Evolutionary conservation across 2,329 filamentous ascomycete species (phyloP), one percentile per base, ranked within the genome.

Genomic region (Fusarium miscanthi): DNA sequence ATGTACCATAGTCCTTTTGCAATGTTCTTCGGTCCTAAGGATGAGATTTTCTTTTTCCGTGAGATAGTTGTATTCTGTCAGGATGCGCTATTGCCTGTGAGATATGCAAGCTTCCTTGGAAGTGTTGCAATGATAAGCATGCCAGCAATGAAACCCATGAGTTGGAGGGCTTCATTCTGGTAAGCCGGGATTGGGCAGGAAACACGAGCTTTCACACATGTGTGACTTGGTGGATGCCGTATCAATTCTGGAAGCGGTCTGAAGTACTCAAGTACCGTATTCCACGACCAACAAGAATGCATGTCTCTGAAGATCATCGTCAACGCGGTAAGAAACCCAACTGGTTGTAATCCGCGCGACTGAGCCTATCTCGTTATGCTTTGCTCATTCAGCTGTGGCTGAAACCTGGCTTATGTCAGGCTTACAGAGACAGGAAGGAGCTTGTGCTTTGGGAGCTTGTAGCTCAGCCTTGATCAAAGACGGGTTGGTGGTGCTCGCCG

Each of bases 161-260:
- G 45, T 62, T 61, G 56, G 67, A 57, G 63, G 67, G 52, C 60
- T 57, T 73, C 70, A 73, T 73, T 41, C 70, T 64, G 37, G 53
- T 23, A 37, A 48, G 58, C 53, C 37, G 42, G 65, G 70, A 73
- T 73, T 73, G 70, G 70, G 40, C 43, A 63, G 31, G 63, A 62
- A 43, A 56, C 43, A 52, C 42, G 35, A 60, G 53, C 23, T 56
- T 56, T 53, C 33, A 41, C 43, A 27, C 42, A 31, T 46, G 40
- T 31, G 51, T 58, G 53, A 52, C 49, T 63, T 42, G 16, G 41
- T 45, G 51, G 58, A 17, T 51, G 40, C 25, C 16, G 48, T 51
- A 51, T 37, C 33, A 25, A 40, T 27, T 40, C 17, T 64, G 23
- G 65, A 59, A 48, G 66, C 66, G 65, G 66, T 65, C 65, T 69